phyloP scores from a whole-genome alignment of 257 asterid species.

The Petunia secreta region DNA sequence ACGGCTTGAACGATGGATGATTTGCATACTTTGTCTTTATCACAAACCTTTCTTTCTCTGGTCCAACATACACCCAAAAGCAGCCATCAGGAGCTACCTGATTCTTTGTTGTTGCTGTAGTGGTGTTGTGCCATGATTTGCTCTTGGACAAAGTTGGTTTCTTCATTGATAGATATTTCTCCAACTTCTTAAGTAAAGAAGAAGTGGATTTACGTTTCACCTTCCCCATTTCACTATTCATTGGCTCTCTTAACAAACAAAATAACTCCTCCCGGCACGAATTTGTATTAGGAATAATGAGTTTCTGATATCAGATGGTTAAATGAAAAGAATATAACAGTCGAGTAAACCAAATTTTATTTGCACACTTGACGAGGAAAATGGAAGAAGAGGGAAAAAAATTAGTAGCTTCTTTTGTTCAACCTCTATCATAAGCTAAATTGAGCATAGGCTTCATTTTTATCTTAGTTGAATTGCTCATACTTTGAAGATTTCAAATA shows the following conservation, averaged over 20 bases:
- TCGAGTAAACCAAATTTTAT: neutral
- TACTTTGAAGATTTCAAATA: slow-evolving; percentile 12
- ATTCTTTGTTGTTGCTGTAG: neutral
- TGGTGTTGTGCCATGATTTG: slow-evolving; percentile 31
- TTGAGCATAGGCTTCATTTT: slow-evolving; percentile 26
- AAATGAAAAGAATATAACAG: too few species aligned
- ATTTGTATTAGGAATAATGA: too few species aligned
- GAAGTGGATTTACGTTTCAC: neutral
- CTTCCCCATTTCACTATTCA: slow-evolving; percentile 22
- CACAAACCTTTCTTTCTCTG: slow-evolving; percentile 50
- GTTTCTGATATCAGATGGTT: too few species aligned
- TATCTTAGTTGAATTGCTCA: slow-evolving; percentile 27
- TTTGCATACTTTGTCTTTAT: slow-evolving; percentile 51
- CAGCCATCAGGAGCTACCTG: slow-evolving; percentile 57
- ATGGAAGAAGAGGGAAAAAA: neutral
- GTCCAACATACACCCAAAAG: slow-evolving; percentile 66
- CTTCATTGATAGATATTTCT: slow-evolving; percentile 34
- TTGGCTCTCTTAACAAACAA: neutral
- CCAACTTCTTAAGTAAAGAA: slow-evolving; percentile 27
- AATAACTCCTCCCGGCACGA: too few species aligned
- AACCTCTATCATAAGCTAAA: slow-evolving; percentile 41
- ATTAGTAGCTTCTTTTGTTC: slow-evolving; percentile 10
- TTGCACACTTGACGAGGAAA: neutral
- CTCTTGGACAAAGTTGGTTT: slow-evolving; percentile 30
- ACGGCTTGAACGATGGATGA: slow-evolving; percentile 62